Conservation (phyloP, 2,329 filamentous ascomycete genomes). For the Paraconiothyrium sp. region DNA sequence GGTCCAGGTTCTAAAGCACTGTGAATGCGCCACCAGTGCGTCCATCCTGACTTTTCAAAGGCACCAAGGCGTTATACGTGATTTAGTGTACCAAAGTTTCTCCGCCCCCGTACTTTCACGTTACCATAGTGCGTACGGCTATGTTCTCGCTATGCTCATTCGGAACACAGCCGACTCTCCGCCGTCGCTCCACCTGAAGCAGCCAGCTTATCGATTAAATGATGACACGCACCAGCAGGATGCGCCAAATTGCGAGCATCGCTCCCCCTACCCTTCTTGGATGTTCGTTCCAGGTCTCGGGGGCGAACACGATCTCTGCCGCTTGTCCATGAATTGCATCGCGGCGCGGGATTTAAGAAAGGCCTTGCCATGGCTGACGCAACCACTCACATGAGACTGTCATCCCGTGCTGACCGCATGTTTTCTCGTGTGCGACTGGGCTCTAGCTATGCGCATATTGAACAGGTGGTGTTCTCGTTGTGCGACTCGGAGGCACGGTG, state of each 20-base stretch:
- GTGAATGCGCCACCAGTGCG: too few species aligned
- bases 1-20: too few species aligned
- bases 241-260: constrained; percentile 14
- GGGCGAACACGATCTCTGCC: constrained; percentile 4
- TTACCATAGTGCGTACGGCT: too few species aligned
- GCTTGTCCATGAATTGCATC: constrained; percentile 1
- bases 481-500: constrained; percentile 3
- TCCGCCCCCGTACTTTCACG: too few species aligned
- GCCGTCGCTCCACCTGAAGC: neutral
- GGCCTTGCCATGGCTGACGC: constrained; percentile 36
- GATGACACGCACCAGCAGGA: constrained; percentile 2
- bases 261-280: constrained; percentile 2
- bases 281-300: neutral
- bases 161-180: neutral
- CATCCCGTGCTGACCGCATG: constrained; percentile 25
- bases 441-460: neutral
- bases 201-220: constrained; percentile 12
- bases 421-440: constrained; percentile 16
- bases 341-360: neutral
- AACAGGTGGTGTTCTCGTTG: neutral
- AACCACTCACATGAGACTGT: constrained; percentile 31
- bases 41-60: too few species aligned
- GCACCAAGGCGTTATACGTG: too few species aligned
- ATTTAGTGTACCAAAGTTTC: too few species aligned
- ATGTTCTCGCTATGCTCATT: neutral